Evolutionary conservation across 495 filamentous ascomycete species (phyloP), one percentile per base, ranked within the genome.

Genomic region (Aeminium ludgeri): DNA sequence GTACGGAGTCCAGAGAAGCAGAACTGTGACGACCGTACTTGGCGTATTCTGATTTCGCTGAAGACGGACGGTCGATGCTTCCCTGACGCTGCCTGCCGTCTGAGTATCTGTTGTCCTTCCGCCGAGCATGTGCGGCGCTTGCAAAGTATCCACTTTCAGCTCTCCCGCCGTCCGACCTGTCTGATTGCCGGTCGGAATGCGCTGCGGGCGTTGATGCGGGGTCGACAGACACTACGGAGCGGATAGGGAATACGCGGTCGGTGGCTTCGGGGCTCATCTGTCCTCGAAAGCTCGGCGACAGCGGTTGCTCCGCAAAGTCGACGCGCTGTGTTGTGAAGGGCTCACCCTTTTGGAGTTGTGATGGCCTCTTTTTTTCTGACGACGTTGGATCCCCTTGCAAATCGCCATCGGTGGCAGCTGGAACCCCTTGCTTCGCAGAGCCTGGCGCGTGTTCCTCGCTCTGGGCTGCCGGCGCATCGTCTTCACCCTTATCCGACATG

Each of bases 161-260:
- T 25, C 23, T 25, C 23, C 23, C 23, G 23, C 23, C 23, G 3
- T 25, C 23, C 8, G 23, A 25, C 23, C 23, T 25, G 23, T 25
- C 23, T 25, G 23, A 25, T 8, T 25, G 23, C 46, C 15, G 30
- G 41, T 34, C 49, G 8, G 34, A 23, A 6, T 48, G 46, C 16
- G 44, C 32, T 6, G 52, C 46, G 17, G 59, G 67, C 6, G 66
- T 60, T 19, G 62, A 51, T 2, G 60, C 55, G 29, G 76, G 69
- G 47, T 80, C 76, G 20, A 91, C 76, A 8, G 75, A 80, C 18
- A 92, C 70, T 19, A 82, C 76, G 10, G 80, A 86, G 28, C 79
- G 72, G n/a, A 91, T 80, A 10, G 84, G 84, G 43, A 85, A 92
- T 16, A 92, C 78, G 19, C 80, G 69, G 50, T 87, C 80, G 7